A percentile compares a stretch with the other conserved stretches of the same genome.
Evolutionary conservation across 163 green algal genomes (phyloP).

Genomic region (Scenedesmus sp.): DNA sequence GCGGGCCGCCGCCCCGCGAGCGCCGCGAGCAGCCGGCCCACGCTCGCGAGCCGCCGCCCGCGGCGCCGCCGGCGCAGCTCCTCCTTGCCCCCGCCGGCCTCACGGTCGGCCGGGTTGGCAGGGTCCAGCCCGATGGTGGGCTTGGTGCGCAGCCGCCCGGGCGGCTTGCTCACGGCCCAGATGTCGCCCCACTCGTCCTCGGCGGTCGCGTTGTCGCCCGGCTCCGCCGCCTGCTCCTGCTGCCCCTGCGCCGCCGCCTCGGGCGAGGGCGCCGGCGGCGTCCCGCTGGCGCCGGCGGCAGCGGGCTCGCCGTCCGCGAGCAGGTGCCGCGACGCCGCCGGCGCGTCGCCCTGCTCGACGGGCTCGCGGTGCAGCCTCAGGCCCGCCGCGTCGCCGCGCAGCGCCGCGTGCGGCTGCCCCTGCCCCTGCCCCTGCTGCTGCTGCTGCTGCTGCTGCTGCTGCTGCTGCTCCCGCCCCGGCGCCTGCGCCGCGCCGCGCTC

Average conservation of each 20-base stretch:
- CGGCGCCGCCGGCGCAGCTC: constrained; percentile 26
- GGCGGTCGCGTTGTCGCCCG: too few species aligned
- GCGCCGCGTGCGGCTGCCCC: neutral
- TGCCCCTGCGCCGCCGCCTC: too few species aligned
- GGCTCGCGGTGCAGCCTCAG: too few species aligned
- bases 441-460: constrained; percentile 6
- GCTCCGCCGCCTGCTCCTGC: too few species aligned
- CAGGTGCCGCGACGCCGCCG: too few species aligned
- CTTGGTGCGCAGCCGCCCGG: constrained; percentile 27
- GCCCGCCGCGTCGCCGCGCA: too few species aligned
- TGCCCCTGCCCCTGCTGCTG: constrained; percentile 1
- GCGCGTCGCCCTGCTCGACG: too few species aligned
- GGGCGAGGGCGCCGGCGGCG: too few species aligned
- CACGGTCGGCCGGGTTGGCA: constrained; percentile 22
- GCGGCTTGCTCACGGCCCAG: constrained; percentile 29
- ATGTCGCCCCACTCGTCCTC: too few species aligned
- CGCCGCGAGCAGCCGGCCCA: neutral
- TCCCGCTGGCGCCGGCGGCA: too few species aligned
- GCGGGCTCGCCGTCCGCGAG: too few species aligned
- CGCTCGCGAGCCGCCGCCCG: too few species aligned
- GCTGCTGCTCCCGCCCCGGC: constrained; percentile 10
- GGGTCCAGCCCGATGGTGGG: constrained; percentile 46
- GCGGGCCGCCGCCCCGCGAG: neutral
- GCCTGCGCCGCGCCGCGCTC: neutral
- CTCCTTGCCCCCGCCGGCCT: neutral